Percentiles rank a stretch among this genome's conserved stretches.
Conservation (phyloP, 208 protist species). For the Wallacemonas sp. region DNA sequence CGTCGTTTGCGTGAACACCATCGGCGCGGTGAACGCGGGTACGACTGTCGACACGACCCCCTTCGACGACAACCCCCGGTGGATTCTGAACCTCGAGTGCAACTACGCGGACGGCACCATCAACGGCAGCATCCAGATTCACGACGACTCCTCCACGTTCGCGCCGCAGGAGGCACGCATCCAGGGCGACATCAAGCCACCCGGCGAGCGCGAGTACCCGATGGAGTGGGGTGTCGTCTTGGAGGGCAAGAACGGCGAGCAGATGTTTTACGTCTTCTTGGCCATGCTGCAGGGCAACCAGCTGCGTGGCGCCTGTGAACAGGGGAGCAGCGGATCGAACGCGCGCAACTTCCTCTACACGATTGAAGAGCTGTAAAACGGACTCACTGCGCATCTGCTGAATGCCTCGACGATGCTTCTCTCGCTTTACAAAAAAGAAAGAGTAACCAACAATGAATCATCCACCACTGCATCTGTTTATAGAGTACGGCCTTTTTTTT, state of each 20-base stretch:
- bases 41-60: constrained; percentile 63
- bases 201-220: constrained; percentile 78
- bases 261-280: constrained; percentile 81
- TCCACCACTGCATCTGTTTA: too few relatives aligned
- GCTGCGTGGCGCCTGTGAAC: constrained; percentile 78
- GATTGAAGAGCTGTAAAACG: constrained; percentile 84
- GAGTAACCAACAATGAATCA: too few relatives aligned
- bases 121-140: constrained; percentile 66
- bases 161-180: constrained; percentile 73
- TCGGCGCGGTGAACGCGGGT: constrained; percentile 32
- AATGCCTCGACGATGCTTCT: too few relatives aligned
- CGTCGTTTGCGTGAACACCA: constrained; percentile 72
- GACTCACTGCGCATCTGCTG: background rate
- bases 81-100: constrained; percentile 71
- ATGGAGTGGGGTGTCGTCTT: constrained; percentile 88
- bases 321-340: constrained; percentile 47
- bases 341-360: constrained; percentile 81
- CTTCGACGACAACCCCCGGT: constrained; percentile 82
- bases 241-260: constrained; percentile 47
- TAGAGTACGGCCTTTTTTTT: too few relatives aligned
- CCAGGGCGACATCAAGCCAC: constrained; percentile 81
- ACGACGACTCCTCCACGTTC: constrained; percentile 59
- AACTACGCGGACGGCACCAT: constrained; percentile 76
- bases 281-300: constrained; percentile 86
- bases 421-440: too few relatives aligned